Evolutionary conservation across 2,329 filamentous ascomycete species (phyloP).

Genomic region (Fusarium albidum): DNA sequence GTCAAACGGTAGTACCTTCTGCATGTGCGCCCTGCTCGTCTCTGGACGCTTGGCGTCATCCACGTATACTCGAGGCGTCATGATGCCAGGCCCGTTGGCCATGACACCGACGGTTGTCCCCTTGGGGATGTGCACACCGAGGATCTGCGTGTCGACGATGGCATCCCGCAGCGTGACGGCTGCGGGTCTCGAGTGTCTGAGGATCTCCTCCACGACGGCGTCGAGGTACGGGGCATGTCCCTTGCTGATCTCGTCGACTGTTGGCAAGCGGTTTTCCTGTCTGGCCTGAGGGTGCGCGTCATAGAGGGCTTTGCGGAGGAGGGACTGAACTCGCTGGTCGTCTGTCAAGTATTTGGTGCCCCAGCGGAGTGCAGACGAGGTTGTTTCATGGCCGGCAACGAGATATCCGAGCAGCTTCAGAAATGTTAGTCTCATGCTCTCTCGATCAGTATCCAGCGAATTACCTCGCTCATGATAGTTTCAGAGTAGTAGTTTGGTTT

Average conservation of each 20-base stretch:
- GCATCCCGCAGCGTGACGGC: constrained; percentile 41
- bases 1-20: constrained; percentile 29
- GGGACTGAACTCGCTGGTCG: constrained; percentile 36
- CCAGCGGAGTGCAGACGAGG: constrained; percentile 33
- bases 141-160: constrained; percentile 42
- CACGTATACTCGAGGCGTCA: constrained; percentile 34
- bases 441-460: too few species aligned
- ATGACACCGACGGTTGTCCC: constrained; percentile 43
- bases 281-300: constrained; percentile 30
- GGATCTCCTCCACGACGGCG: constrained; percentile 47
- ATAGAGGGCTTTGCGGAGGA: constrained; percentile 37
- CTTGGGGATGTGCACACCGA: constrained; percentile 45
- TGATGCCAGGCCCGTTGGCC: constrained; percentile 35
- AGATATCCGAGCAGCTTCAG: constrained; percentile 36
- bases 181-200: constrained; percentile 41
- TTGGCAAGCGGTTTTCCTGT: constrained; percentile 32
- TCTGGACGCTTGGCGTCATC: constrained; percentile 23
- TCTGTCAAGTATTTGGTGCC: constrained; percentile 35
- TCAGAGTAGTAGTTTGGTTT: constrained; percentile 41
- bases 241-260: constrained; percentile 39
- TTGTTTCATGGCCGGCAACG: constrained; percentile 39
- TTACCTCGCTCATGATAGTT: constrained; percentile 45
- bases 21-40: neutral
- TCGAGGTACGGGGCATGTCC: constrained; percentile 46
- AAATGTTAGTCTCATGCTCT: too few species aligned